Base-by-base conservation (phyloP, 768 basidiomycete genomes). In the Boletus subcaerulescens region DNA sequence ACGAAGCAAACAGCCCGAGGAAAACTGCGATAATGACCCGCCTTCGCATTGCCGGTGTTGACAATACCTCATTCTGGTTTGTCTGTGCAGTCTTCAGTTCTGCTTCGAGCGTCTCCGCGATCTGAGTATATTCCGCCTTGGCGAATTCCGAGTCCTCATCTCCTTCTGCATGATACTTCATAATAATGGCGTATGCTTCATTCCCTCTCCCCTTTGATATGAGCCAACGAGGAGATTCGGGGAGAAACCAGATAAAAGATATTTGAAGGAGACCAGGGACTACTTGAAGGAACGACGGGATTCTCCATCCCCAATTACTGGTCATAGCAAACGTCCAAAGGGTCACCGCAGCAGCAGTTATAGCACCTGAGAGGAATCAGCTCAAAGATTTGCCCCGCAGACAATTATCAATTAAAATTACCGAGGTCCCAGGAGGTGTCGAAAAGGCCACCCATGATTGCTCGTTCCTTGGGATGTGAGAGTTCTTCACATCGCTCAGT, bases 191-290 rank as follows among this genome's bases (percentile, higher is more conserved):
- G 49, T 68, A 65, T 0, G 82, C 83, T 56, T 84, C 80, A 1
- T 74, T 73, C 2, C 66, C 67, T 17, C 83, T 77, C 24, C 84
- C 83, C 47, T 77, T 79, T 4, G 81, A 78, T 32, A 86, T 73
- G 5, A 86, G 75, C 84, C 84, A 86, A 38, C 82, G 77, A 15
- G 85, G 85, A 12, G 82, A 84, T 61, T 87, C 85, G 2, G 84
- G 84, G 15, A 86, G 70, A 61, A 82, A 80, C 63, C 70, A 78
- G 49, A 86, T 74, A 65, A 87, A 82, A 22, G 58, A 55, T 41
- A 86, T 62, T 57, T 86, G 85, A 22, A 85, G 67, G 12, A 74
- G 33, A 55, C 78, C 79, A 2, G 85, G 85, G 1, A 76, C 63
- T 33, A 80, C 59, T 65, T 87, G 86, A 7, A 86, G 74, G 18